Percentiles rank a stretch among this genome's conserved stretches.
These are phyloP conservation scores for Entomortierella beljakovae DNA, from an alignment of 192 early-diverging fungal species.

Conservation along the genomic window DNA sequence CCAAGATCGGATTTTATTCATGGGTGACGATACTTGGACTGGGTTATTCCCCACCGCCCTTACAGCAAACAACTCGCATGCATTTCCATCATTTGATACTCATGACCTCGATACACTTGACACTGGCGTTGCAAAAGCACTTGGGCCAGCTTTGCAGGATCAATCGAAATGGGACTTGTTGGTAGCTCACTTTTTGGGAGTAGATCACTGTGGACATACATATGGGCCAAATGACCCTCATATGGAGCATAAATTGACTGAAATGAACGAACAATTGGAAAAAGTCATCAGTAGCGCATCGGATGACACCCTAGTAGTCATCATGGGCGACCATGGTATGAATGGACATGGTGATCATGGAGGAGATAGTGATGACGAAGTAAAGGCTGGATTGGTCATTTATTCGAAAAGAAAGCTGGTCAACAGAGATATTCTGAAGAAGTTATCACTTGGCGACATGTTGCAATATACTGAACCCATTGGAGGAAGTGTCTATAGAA, in stretches of 20 bases:
- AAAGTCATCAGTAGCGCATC: slow-evolving; percentile 73
- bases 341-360: slow-evolving; percentile 95
- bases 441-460: slow-evolving; percentile 35
- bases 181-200: slow-evolving; percentile 94
- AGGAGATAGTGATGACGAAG: slow-evolving; percentile 91
- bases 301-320: slow-evolving; percentile 83
- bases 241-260: slow-evolving; percentile 86
- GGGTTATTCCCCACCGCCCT: slow-evolving; percentile 78
- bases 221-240: slow-evolving; percentile 88
- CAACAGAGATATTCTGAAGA: slow-evolving; percentile 22
- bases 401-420: slow-evolving; percentile 74
- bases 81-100: slow-evolving; percentile 79
- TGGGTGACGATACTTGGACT: slow-evolving; percentile 98
- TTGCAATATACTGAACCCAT: slow-evolving; percentile 42
- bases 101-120: slow-evolving; percentile 96
- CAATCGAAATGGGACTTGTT: slow-evolving; percentile 76
- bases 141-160: slow-evolving; percentile 52
- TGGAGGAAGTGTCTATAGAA: slow-evolving; percentile 63
- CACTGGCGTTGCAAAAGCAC: slow-evolving; percentile 75
- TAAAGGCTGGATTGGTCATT: slow-evolving; percentile 87
- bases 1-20: slow-evolving; percentile 71
- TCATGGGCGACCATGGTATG: slow-evolving; percentile 99
- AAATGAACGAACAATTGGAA: slow-evolving; percentile 86
- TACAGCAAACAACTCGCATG: slow-evolving; percentile 62
- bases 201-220: slow-evolving; percentile 96